Base-by-base conservation (phyloP, 495 filamentous ascomycete genomes). In the Tuber melanosporum region DNA sequence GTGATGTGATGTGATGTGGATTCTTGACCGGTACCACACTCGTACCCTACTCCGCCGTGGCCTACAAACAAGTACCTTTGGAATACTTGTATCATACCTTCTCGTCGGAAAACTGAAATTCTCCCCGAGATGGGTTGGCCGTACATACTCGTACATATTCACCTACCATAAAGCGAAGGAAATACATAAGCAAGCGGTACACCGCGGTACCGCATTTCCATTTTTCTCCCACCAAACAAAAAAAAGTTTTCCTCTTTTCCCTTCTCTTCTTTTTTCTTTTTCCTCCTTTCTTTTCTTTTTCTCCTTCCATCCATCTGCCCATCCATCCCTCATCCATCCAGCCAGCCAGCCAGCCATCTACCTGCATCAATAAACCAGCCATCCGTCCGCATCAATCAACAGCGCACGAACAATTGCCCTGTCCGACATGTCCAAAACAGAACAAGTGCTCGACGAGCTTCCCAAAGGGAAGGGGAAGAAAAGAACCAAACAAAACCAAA, bases 291-390 rank as follows among this genome's bases (percentile, higher is more conserved):
- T 57, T 26, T 14, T 57, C n/a, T 57, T 57, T n/a, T 66, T 12
- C 1, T 32, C 32, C 57, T n/a, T 66, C 14, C 57, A 12, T 66
- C 57, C 26, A 36, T 36, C 57, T 36, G 12, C 26, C 57, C 57
- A 66, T 66, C 57, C 57, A 62, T 62, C 57, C 39, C 26, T 26
- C 57, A 66, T 66, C 57, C 52, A 26, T 57, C 52, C 9, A n/a
- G 1, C n/a, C 52, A n/a, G 26, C 52, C 17, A 20, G 5, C 19
- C 49, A 57, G 5, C 49, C 49, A 57, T 26, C 49, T 57, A 36
- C 57, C 57, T 66, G 57, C 57, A 66, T 66, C 57, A 66, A 66
- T 66, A 12, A 66, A 66, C 57, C 57, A 66, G 22, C 49, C 49
- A 57, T 26, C 49, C 22, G 32, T 26, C 57, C 32, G 57, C 57